Evolutionary conservation across 331 rosid genomes (phyloP).

Genomic region (Spiraea crenata): DNA sequence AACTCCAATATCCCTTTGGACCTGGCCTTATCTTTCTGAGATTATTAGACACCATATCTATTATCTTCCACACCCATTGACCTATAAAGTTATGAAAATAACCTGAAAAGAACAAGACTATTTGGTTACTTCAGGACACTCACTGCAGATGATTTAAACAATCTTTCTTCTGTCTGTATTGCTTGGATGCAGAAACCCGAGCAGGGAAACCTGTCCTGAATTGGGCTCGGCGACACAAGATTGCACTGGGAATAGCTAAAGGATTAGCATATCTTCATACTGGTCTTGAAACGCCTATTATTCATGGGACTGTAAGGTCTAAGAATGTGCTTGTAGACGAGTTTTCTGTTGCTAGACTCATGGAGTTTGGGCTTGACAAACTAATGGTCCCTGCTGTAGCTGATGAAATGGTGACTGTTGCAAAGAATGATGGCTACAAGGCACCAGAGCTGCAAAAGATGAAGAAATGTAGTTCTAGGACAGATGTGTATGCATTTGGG

Average conservation of each 20-base stretch:
- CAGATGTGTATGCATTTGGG: constrained; percentile 88
- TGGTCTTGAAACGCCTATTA: constrained; percentile 74
- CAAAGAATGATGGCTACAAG: constrained; percentile 78
- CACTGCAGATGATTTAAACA: neutral
- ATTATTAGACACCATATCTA: neutral
- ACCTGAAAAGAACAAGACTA: neutral
- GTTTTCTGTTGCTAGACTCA: constrained; percentile 74
- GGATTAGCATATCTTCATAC: constrained; percentile 92
- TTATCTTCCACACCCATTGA: neutral
- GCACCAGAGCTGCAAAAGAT: constrained; percentile 92
- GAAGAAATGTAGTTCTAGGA: constrained; percentile 91
- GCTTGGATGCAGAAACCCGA: constrained; percentile 59
- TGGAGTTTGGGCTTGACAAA: constrained; percentile 82
- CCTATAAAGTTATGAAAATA: neutral
- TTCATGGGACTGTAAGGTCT: constrained; percentile 84
- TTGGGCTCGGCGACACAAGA: constrained; percentile 96
- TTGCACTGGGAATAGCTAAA: constrained; percentile 81
- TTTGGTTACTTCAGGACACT: neutral
- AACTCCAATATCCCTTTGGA: neutral
- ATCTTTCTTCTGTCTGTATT: constrained; percentile 18
- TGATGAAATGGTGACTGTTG: constrained; percentile 79
- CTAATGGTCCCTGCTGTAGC: constrained; percentile 79
- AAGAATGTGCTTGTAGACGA: constrained; percentile 89
- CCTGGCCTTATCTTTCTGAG: neutral
- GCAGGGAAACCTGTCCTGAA: constrained; percentile 85